These are phyloP conservation scores for Zea mays DNA, from an alignment of 176 grass and related monocot species.

Conservation along the genomic window Zm-B73-REFERENCE-NAM-5.0 NC_050096.1:239158001-239158500, in stretches of 20 bases:
- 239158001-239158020: slow-evolving; percentile 51
- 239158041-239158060: slow-evolving; percentile 78
- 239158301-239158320: slow-evolving; percentile 62
- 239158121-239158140: slow-evolving; percentile 86
- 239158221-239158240: slow-evolving; percentile 49
- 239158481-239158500: slow-evolving; percentile 85
- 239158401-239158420: slow-evolving; percentile 58
- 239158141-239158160: slow-evolving; percentile 75
- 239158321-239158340: slow-evolving; percentile 58
- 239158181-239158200: slow-evolving; percentile 57
- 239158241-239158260: slow-evolving; percentile 44
- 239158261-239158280: slow-evolving; percentile 41
- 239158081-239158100: slow-evolving; percentile 80
- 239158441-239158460: slow-evolving; percentile 56
- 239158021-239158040: slow-evolving; percentile 61
- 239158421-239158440: slow-evolving; percentile 52
- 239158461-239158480: slow-evolving; percentile 78
- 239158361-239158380: slow-evolving; percentile 58
- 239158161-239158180: slow-evolving; percentile 87
- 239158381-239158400: slow-evolving; percentile 72
- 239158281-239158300: slow-evolving; percentile 48
- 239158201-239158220: slow-evolving; percentile 46
- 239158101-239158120: slow-evolving; percentile 78
- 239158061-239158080: slow-evolving; percentile 66
- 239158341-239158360: slow-evolving; percentile 29